phyloP scores from a whole-genome alignment of 495 filamentous ascomycete species.

The Hyphodiscus hymeniophilus region DNA sequence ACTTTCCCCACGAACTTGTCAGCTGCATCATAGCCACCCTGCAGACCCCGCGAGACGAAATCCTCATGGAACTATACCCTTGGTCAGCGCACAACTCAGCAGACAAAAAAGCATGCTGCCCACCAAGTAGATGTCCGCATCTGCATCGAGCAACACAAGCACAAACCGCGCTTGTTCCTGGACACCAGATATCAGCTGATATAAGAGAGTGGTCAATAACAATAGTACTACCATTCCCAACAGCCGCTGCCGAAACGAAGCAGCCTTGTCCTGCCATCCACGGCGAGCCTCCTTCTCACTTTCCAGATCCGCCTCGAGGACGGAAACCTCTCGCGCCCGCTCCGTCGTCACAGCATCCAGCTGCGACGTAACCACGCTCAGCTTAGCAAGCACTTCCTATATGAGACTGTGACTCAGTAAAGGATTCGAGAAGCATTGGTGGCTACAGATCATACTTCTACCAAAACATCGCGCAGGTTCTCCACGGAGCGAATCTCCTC shows the following conservation, averaged over 20 bases:
- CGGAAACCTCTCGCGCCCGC: constrained; percentile 20
- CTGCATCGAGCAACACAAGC: constrained; percentile 30
- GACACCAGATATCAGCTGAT: not conserved
- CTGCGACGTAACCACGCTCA: constrained; percentile 28
- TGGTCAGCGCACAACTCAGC: not conserved
- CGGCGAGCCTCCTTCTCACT: constrained; percentile 2
- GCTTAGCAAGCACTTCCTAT: constrained; percentile 27
- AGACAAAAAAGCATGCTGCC: not conserved
- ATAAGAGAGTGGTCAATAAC: not conserved
- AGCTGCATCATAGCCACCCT: constrained; percentile 30
- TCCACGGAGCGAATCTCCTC: not conserved
- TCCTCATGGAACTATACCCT: constrained; percentile 31
- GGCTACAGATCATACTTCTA: constrained; percentile 3
- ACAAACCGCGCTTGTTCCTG: constrained; percentile 21
- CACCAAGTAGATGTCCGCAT: constrained; percentile 30
- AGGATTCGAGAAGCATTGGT: not conserved
- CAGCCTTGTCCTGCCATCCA: constrained; percentile 2
- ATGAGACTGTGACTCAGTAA: not conserved
- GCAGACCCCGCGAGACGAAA: constrained; percentile 24
- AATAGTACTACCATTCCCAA: not conserved
- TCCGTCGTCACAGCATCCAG: constrained; percentile 28
- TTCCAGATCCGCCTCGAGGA: constrained; percentile 30
- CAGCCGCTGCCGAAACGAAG: not conserved
- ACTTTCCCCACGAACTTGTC: constrained; percentile 27
- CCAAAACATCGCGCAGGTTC: not conserved